Base-by-base conservation (phyloP, 2,329 filamentous ascomycete species). In the Pezicula rhizophila region DNA sequence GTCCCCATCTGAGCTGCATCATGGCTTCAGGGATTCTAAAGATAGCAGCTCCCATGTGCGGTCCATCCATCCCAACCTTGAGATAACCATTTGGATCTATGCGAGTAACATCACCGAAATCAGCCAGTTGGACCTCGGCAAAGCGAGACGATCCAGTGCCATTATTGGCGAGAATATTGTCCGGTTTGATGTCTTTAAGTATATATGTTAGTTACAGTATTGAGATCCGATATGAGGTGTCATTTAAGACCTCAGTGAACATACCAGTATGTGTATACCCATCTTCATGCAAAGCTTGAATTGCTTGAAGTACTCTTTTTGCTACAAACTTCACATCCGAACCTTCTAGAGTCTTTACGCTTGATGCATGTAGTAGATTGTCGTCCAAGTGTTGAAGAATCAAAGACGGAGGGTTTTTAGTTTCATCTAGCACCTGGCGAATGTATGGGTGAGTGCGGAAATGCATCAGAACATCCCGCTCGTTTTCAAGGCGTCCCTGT, bases 1-100 rank as follows among this genome's bases (percentile, higher is more conserved):
- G 64, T 40, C 64, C 66, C 66, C 66, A 70, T 42, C 54, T 58
- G 37, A 65, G 48, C 34, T 60, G 50, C 18, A 67, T 44, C 47
- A 60, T 53, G 8, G 64, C 58, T 55, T 70, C 65, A 47, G 66
- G 66, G 46, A 67, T 70, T 49, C 66, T 52, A 52, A 63, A 71
- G 33, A 70, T 65, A 20, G 64, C 53, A 31, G 67, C 58, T 49
- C 66, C 68, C 8, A 70, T 66, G 39, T 52, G 50, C 17, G 49
- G 51, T 51, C 57, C 54, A 46, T 52, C 45, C 26, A 49, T 52
- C 15, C 50, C 56, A 42, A 57, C 50, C 42, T 54, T 54, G 14
- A 57, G 56, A 47, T 56, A 54, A 51, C 57, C 15, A 40, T 52
- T 47, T n/a, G 56, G 49, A 42, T 62, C 52, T 37, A 54, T 46